Percentiles rank a stretch among this genome's conserved stretches.
These are phyloP conservation scores for Tetraselmis striata DNA, from an alignment of 139 green algal genomes.

Conservation along the genomic window DNA sequence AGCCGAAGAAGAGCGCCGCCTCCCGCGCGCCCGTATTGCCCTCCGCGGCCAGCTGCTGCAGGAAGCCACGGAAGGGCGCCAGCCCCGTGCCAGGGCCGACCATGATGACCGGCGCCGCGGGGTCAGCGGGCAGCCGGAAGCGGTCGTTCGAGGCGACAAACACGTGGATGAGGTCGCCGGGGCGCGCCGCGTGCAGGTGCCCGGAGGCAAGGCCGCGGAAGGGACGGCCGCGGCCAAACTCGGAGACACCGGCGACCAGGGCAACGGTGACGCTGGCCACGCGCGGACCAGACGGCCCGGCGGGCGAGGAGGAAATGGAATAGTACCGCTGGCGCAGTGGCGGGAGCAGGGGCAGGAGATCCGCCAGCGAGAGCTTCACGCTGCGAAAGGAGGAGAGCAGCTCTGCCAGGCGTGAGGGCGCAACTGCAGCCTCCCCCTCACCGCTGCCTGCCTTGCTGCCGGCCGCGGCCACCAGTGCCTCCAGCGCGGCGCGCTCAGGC, in stretches of 20 bases:
- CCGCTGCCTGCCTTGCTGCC: not conserved
- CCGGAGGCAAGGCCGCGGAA: not conserved
- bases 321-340: constrained; percentile 83
- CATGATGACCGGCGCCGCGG: constrained; percentile 20
- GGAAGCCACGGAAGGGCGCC: constrained; percentile 23
- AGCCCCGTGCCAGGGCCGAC: constrained; percentile 23
- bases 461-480: not conserved
- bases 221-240: too few relatives aligned
- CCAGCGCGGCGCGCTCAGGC: not conserved
- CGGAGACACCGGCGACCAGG: not conserved
- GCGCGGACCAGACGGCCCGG: not conserved
- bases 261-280: not conserved
- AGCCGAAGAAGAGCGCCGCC: constrained; percentile 79
- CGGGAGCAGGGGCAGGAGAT: constrained; percentile 10
- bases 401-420: not conserved
- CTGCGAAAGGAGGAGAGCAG: not conserved
- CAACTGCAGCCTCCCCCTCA: not conserved
- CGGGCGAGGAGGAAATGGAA: constrained; percentile 76
- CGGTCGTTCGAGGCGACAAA: constrained; percentile 65
- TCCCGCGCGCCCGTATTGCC: constrained; percentile 1
- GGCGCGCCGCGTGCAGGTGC: not conserved
- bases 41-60: constrained; percentile 17
- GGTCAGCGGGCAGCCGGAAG: constrained; percentile 20
- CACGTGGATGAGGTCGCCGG: constrained; percentile 34
- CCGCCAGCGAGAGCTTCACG: not conserved